A percentile compares a stretch with the other conserved stretches of the same genome.
phyloP scores from a whole-genome alignment of 2,329 filamentous ascomycete genomes.

The Magnaporthiopsis poae region DNA sequence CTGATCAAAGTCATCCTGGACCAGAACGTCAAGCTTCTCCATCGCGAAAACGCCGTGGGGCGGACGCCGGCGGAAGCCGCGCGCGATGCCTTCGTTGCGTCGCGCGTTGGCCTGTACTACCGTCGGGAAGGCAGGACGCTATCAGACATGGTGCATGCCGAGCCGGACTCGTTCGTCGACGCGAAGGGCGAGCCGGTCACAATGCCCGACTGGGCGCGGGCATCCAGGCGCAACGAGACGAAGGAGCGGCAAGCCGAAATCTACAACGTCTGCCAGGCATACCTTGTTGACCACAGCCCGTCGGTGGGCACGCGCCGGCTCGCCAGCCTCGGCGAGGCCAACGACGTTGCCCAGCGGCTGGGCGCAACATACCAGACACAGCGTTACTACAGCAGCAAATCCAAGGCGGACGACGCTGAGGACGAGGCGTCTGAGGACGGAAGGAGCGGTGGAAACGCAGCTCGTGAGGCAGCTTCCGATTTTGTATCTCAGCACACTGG shows the following conservation, averaged over 20 bases:
- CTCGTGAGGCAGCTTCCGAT: background rate
- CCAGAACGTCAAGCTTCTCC: slow-evolving; percentile 48
- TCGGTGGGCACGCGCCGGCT: slow-evolving; percentile 31
- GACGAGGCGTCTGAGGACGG: background rate
- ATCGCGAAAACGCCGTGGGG: slow-evolving; percentile 67
- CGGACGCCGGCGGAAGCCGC: slow-evolving; percentile 62
- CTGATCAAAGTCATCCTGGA: slow-evolving; percentile 40
- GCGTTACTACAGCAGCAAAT: slow-evolving; percentile 9
- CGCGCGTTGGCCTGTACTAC: slow-evolving; percentile 22
- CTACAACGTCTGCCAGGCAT: slow-evolving; percentile 5
- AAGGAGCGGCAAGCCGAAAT: slow-evolving; percentile 4
- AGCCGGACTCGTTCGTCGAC: background rate
- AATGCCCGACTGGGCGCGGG: background rate
- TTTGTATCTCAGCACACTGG: background rate
- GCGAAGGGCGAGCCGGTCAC: background rate
- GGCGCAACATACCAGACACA: slow-evolving; percentile 12
- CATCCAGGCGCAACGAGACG: background rate
- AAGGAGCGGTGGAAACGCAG: background rate
- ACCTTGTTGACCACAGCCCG: slow-evolving; percentile 5
- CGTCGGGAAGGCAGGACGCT: background rate
- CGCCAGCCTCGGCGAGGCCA: slow-evolving; percentile 46
- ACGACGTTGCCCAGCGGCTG: slow-evolving; percentile 25
- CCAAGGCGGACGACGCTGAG: background rate
- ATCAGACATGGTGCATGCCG: background rate
- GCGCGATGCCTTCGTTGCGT: slow-evolving; percentile 40